A percentile compares a stretch with the other conserved stretches of the same genome.
These are phyloP conservation scores for Elymus sibiricus DNA, from an alignment of 176 grass and related monocot genomes.

Conservation along the genomic window DNA sequence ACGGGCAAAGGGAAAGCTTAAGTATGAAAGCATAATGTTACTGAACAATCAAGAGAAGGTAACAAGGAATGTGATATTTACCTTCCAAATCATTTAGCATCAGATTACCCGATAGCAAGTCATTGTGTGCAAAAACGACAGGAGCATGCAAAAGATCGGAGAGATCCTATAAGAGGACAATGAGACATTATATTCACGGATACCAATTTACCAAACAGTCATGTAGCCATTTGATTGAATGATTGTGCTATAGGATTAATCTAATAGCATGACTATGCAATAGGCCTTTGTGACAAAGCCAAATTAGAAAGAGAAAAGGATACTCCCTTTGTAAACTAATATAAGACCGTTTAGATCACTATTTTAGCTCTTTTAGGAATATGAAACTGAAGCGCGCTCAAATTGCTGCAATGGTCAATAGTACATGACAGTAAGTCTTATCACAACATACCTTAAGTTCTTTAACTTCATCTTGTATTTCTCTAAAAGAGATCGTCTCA, in stretches of 20 bases:
- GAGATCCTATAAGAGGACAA: slow-evolving; percentile 58
- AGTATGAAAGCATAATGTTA: not conserved
- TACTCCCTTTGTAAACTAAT: too few species aligned
- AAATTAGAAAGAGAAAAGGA: not conserved
- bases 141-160: slow-evolving; percentile 60
- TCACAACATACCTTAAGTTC: slow-evolving; percentile 70
- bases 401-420: not conserved
- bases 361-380: not conserved
- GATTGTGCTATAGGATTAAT: not conserved
- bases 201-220: not conserved
- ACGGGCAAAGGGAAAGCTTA: not conserved
- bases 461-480: slow-evolving; percentile 80
- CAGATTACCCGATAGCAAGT: slow-evolving; percentile 96
- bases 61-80: slow-evolving; percentile 15
- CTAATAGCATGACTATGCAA: slow-evolving; percentile 1
- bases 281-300: not conserved
- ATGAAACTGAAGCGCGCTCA: not conserved
- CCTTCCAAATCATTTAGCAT: slow-evolving; percentile 95
- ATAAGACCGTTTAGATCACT: too few species aligned
- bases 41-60: not conserved
- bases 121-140: slow-evolving; percentile 85
- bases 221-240: slow-evolving; percentile 1
- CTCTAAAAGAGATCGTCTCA: slow-evolving; percentile 77
- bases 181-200: not conserved
- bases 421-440: not conserved